Base-by-base conservation (phyloP, 2,329 filamentous ascomycete species). In the Ophiostoma sp. region DNA sequence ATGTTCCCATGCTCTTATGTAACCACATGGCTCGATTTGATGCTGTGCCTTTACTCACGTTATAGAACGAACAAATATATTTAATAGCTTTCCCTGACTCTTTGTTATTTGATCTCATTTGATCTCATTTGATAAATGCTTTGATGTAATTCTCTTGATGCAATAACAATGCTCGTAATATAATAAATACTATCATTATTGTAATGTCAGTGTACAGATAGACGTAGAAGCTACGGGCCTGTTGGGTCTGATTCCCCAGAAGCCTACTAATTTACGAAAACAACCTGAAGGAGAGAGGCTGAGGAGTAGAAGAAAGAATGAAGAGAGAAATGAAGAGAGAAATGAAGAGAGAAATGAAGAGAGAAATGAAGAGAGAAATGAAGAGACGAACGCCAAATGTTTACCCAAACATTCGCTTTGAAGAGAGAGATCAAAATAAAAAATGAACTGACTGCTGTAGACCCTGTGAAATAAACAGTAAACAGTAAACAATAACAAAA, bases 161-260 rank as follows among this genome's bases (percentile, higher is more conserved):
- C 47, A 18, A 52, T 52, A n/a, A 8, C 5, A 38, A 38, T 40
- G 12, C 6, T 18, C n/a, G 16, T 27, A 9, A 36, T 12, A 41
- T 42, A n/a, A 63, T 63, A 63, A n/a, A 63, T 42, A 42, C 41
- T 63, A 63, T 63, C 18, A 42, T 42, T 63, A 55, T 18, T 55
- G 18, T 47, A 52, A 38, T 49, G 38, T 60, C 18, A 3, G 12
- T 63, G 60, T 63, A 27, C 14, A 40, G 5, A 63, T 12, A 63
- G 60, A 63, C n/a, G 27, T 27, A 62, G 58, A 62, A 16, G 58
- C 58, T 41, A 62, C 38, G 58, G 55, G 55, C 55, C 38, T 38
- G 55, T 12, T 38, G 55, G 55, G 55, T 40, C 55, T 60, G 55
- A 60, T 60, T 60, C 14, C 27, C 55, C 55, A 36, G 27, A 27